Base-by-base conservation (phyloP, 2,329 filamentous ascomycete genomes). In the Nigrograna mackinnonii region DNA sequence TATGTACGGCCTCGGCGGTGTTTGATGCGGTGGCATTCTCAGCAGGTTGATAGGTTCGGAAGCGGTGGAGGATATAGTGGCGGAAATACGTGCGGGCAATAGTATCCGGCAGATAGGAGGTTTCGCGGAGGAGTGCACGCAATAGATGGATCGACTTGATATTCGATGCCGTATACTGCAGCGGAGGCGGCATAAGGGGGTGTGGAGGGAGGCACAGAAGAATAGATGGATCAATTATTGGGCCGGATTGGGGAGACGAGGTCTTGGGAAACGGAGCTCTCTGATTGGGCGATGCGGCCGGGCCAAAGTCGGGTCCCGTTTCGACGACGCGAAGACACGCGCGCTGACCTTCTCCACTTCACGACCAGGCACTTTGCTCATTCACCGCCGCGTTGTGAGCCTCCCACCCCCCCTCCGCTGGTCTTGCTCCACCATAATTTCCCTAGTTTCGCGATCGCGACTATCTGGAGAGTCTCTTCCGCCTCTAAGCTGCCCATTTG, bases 81-180 rank as follows among this genome's bases (percentile, higher is more conserved):
- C 69, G 70, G 60, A 80, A 70, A 64, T 77, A 79, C 22, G 51
- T 40, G 49, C 77, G 74, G 28, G 80, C 78, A 44, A 72, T 64
- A 2, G 77, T 71, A 55, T 85, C 81, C 20, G 83, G 81, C 28
- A 85, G 75, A 54, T 85, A 85, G 41, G 77, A 75, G 48, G 73
- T 74, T 67, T 84, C 78, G 45, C 82, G 77, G 28, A 85, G 74
- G 7, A 83, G 71, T 18, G 75, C 71, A 36, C 82, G 79, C 49
- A 81, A 71, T 34, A 82, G 64, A 55, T 79, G 75, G 19, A 71
- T 54, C 19, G 69, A 54, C 39, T 53, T 52, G 43, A 51, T 47
- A 9, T 40, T 39, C 18, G 55, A 58, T 17, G 49, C 39, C 39
- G 53, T 36, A 39, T 47, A 44, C 35, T 43, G 39, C 39, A 46